Base-by-base conservation (phyloP, 2,329 filamentous ascomycete species). In the Arthrobotrys sinensis region DNA sequence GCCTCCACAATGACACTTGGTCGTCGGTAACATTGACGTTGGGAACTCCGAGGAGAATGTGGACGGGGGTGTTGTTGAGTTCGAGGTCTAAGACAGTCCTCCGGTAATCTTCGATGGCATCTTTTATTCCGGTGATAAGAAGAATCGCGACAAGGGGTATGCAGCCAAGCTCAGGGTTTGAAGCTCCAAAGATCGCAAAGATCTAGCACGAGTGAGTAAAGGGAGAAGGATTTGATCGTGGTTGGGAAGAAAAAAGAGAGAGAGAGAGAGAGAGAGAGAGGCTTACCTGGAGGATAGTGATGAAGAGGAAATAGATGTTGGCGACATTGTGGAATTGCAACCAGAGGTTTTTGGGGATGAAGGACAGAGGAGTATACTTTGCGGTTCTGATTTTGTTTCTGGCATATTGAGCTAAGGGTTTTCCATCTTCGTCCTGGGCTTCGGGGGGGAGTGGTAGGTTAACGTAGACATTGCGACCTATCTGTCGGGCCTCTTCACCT, bases 251-350 rank as follows among this genome's bases (percentile, higher is more conserved):
- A 80, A 72, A 46, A 67, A 68, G 21, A 45, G 55, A 12, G 28
- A 52, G 21, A 40, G 12, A 43, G 19, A 16, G 7, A 28, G 28
- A 16, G 21, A 53, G 66, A 45, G 50, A 40, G 65, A 50, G 70
- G 88, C 94, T 88, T 91, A 98, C 96, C 83, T 91, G 91, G 77
- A 99, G 89, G 83, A 99, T 97, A 83, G 97, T 94, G 82, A 95
- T 89, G 86, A 98, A 97, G 81, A 98, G 87, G 88, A 99, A 99
- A 86, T 98, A 99, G 67, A 98, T 91, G 85, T 99, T 99, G 83
- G 96, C 96, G 82, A 99, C 92, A 83, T 98, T 98, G 85, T 99
- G 95, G 83, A 99, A 98, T 85, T 99, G 96, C 80, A 97, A 93
- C 90, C 91, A 99, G 83, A 99, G 84, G 85, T 99, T 98, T 86